These are phyloP conservation scores for Fusarium nurragi DNA, from an alignment of 2,329 filamentous ascomycete genomes.

Conservation along the genomic window DNA sequence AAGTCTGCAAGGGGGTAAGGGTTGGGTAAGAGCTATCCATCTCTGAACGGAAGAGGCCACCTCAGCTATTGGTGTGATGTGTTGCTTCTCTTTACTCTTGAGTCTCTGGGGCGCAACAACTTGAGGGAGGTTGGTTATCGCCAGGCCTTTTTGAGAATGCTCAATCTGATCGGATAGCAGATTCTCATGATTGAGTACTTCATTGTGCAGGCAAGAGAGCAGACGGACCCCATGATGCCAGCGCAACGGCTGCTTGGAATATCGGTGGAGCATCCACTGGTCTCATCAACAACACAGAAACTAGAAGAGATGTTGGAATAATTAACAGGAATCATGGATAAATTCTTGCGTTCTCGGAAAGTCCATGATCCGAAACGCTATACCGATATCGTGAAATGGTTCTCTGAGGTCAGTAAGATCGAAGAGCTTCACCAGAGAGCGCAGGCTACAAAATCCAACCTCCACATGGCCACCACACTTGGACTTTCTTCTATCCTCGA, in stretches of 20 bases:
- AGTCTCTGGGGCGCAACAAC: not conserved
- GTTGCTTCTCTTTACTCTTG: too few species aligned
- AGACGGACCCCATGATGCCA: not conserved
- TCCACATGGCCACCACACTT: constrained; percentile 1
- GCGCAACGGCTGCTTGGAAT: not conserved
- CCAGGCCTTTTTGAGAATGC: fast-evolving
- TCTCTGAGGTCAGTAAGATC: constrained; percentile 2
- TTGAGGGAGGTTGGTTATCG: not conserved
- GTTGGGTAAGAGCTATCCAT: too few species aligned
- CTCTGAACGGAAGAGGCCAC: too few species aligned
- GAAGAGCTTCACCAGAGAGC: constrained; percentile 16
- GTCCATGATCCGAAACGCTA: not conserved
- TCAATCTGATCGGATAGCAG: not conserved
- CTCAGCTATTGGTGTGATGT: too few species aligned
- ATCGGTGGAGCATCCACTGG: not conserved
- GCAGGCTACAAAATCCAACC: not conserved
- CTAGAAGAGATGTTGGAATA: not conserved
- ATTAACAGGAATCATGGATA: not conserved
- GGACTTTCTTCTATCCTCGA: constrained; percentile 2
- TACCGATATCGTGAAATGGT: constrained; percentile 16
- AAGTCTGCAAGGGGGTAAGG: too few species aligned
- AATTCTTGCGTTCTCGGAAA: not conserved
- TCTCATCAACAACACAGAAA: not conserved
- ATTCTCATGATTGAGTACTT: constrained; percentile 20
- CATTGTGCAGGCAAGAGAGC: not conserved